Base-by-base conservation (phyloP, 768 basidiomycete genomes). In the Boletus subcaerulescens region DNA sequence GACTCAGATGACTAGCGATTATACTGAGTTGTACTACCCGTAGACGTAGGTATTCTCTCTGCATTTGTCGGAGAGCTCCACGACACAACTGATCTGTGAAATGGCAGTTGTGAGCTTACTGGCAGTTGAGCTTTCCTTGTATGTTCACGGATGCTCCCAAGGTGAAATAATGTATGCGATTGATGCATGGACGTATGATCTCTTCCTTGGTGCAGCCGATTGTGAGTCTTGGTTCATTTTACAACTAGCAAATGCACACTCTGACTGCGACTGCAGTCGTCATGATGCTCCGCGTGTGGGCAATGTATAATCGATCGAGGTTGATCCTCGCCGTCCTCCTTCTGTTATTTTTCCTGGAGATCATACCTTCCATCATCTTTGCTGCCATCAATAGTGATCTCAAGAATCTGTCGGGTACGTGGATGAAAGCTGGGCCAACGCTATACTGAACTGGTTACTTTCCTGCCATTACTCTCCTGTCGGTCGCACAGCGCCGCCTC, bases 121-220 rank as follows among this genome's bases (percentile, higher is more conserved):
- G n/a, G 26, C 12, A 35, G 1, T 14, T 35, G 33, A 14, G 13
- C 33, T 17, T 20, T 20, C 11, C 12, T 3, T 6, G 33, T 14
- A 35, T 3, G 26, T 10, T 11, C 5, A 43, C 1, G 1, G 10
- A 22, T 15, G 6, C 15, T 36, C 42, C 10, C 44, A 42, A 60
- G 57, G 57, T 10, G 6, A 36, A 17, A 44, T 50, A 35, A 6
- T 35, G 12, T 35, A 35, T 14, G 14, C 33, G 4, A 35, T 35
- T 14, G 33, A 14, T 35, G 13, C 33, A 14, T 35, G 33, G 33
- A 35, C 13, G 33, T 35, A 35, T 14, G 33, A 35, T 14, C 4
- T 52, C 2, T 60, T 60, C 22, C 3, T 36, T 20, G 14, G 31
- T 15, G 45, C 56, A 8, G 48, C 56, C 1, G 59, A 60, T 18